Base-by-base conservation (phyloP, 176 grass and related monocot genomes). In the Musa itinerans region DNA sequence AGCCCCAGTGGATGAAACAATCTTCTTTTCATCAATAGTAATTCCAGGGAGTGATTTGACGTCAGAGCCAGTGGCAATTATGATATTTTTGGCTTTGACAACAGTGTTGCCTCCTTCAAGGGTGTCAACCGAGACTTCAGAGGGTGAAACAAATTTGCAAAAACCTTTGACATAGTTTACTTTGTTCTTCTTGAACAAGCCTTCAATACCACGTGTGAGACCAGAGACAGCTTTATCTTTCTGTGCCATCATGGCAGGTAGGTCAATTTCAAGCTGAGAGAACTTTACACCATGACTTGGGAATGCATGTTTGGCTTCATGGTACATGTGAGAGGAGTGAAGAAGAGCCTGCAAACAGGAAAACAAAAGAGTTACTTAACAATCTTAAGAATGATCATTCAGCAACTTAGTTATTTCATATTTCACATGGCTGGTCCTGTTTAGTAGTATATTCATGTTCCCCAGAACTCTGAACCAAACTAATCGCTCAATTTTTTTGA, bases 171-270 rank as follows among this genome's bases (percentile, higher is more conserved):
- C 86, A n/a, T 99, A 99, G 57, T 71, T 88, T 20, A 99, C 95
- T 77, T 99, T 99, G 81, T 99, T 99, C 84, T 99, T 99, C 77
- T 99, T 99, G 26, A 99, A 89, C 51, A 99, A 84, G 21, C 95
- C 95, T 84, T 99, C 95, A 63, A 99, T 94, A 68, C 95, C 95
- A 25, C 88, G 89, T 14, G 95, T 99, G 49, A 99, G 75, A 61
- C 95, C 95, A 68, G 81, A 56, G 25, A 99, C 95, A 27, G 95
- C 95, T 74, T 99, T 94, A 76, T 94, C 91, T 86, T 99, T 99
- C 80, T 99, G 95, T 50, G 91, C 63, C 95, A 99, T 86, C 95
- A 99, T 99, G 16, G 95, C 91, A 63, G 86, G 82, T 20, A 99
- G 86, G 68, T 99, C 95, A 0, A 99, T 76, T 86, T 99, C 90